Evolutionary conservation across 331 rosid genomes (phyloP), one percentile per base, ranked within the genome.

Genomic region (Quercus tomentella): DNA sequence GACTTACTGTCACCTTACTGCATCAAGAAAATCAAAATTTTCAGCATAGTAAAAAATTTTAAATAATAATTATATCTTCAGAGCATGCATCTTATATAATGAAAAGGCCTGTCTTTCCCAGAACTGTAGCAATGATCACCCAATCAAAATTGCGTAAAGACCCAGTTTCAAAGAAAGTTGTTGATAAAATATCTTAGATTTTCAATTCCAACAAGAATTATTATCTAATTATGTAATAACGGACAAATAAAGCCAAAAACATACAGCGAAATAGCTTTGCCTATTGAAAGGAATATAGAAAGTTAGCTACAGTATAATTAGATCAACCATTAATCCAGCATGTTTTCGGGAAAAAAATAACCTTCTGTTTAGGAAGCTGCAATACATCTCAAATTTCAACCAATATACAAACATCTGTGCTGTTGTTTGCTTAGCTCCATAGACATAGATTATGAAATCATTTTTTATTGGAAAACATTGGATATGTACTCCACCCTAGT

Each of bases 1-100:
- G 97, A 80, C 91, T 87, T 49, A 95, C 92, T 15, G 97, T 88
- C 74, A 95, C 89, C 90, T 93, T 91, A 86, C 99, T 95, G 97
- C 88, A 88, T 75, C 89, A 73, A 52, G 30, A 84, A 80, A 84
- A 14, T 10, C 66, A 55, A 57, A 15, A 20, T 77, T 43, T 54
- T 84, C 35, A 89, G 84, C 66, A 51, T 56, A 52, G 4, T 35
- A 17, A 67, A 67, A 67, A 31, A 8, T 2, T 37, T 41, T 41
- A 41, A 41, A 41, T 2, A 10, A 60, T 11, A 12, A 15, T 26
- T 26, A 35, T 26, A 63, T 63, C 20, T 20, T 66, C 51, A 20
- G 25, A 9, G 28, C 52, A 18, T 17, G 45, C 72, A 67, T n/a
- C n/a, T 67, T n/a, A 6, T 26, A 26, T 26, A 26, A 33, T 67